Evolutionary conservation across 495 filamentous ascomycete species (phyloP).

Genomic region (Trichodelitschia bisporula): DNA sequence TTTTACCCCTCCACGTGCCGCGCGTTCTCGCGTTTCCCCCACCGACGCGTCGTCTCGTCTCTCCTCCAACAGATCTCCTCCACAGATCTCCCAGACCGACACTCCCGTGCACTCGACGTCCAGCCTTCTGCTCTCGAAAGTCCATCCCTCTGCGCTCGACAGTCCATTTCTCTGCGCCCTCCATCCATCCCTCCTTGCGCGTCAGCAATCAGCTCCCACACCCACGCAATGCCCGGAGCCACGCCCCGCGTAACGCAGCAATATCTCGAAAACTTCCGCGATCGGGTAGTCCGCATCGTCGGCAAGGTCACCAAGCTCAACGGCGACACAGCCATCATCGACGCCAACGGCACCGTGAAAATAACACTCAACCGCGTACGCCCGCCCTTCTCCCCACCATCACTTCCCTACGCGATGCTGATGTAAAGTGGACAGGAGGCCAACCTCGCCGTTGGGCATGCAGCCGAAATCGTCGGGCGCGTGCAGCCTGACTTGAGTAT

Average conservation of each 20-base stretch:
- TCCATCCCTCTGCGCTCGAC: too few relatives aligned
- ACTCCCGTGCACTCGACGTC: too few relatives aligned
- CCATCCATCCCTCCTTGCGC: too few relatives aligned
- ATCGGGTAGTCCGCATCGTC: constrained; percentile 49
- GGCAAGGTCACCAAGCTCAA: constrained; percentile 61
- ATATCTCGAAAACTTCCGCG: constrained; percentile 17
- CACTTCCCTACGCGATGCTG: not conserved
- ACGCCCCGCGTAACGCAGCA: constrained; percentile 19
- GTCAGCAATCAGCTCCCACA: too few relatives aligned
- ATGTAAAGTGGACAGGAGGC: constrained; percentile 28
- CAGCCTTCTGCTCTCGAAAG: too few relatives aligned
- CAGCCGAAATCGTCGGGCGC: constrained; percentile 77
- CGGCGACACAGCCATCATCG: constrained; percentile 60
- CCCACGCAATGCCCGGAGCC: constrained; percentile 15
- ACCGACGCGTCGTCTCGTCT: too few relatives aligned
- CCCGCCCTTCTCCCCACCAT: constrained; percentile 1
- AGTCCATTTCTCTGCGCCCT: too few relatives aligned
- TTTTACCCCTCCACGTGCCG: too few relatives aligned
- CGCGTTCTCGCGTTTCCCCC: too few relatives aligned
- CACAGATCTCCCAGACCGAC: too few relatives aligned
- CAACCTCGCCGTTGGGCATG: constrained; percentile 53
- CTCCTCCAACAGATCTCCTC: too few relatives aligned
- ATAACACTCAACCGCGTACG: constrained; percentile 46
- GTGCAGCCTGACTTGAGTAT: constrained; percentile 59
- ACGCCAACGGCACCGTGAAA: constrained; percentile 46